A percentile compares a stretch with the other conserved stretches of the same genome.
phyloP scores from a whole-genome alignment of 805 yeast genomes.

The Yamadazyma nakazawae region DNA sequence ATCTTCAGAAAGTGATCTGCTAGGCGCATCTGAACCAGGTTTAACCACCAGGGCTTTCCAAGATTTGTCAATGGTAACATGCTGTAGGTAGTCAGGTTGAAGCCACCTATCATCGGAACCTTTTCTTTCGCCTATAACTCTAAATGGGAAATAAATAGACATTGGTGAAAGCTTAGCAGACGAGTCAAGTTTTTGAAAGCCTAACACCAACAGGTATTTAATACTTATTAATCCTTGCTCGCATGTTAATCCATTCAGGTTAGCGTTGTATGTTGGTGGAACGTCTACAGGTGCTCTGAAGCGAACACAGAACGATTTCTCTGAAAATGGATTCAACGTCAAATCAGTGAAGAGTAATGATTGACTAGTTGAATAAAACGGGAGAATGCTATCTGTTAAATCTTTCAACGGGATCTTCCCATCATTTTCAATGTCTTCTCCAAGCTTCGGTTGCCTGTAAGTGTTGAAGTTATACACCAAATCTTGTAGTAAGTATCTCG shows the following conservation, averaged over 20 bases:
- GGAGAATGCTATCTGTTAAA: constrained; percentile 30
- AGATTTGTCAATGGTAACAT: constrained; percentile 21
- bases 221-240: constrained; percentile 40
- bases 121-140: constrained; percentile 22
- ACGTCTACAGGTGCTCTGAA: constrained; percentile 22
- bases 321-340: constrained; percentile 16
- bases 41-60: constrained; percentile 22
- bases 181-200: constrained; percentile 20
- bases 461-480: constrained; percentile 31
- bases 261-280: constrained; percentile 41
- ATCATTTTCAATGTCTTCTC: constrained; percentile 10
- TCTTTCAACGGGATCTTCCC: constrained; percentile 20
- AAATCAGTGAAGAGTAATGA: constrained; percentile 35
- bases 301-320: constrained; percentile 20
- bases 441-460: constrained; percentile 5
- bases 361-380: constrained; percentile 41
- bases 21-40: background rate
- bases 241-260: constrained; percentile 38
- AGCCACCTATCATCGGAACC: constrained; percentile 28
- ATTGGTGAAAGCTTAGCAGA: constrained; percentile 13
- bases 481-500: constrained; percentile 32
- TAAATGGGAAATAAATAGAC: constrained; percentile 36
- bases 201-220: constrained; percentile 34
- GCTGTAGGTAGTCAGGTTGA: constrained; percentile 26
- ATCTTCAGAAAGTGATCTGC: background rate